Percentiles rank a stretch among this genome's conserved stretches.
Evolutionary conservation across 495 filamentous ascomycete species (phyloP).

Genomic region (Aspergillus taichungensis): DNA sequence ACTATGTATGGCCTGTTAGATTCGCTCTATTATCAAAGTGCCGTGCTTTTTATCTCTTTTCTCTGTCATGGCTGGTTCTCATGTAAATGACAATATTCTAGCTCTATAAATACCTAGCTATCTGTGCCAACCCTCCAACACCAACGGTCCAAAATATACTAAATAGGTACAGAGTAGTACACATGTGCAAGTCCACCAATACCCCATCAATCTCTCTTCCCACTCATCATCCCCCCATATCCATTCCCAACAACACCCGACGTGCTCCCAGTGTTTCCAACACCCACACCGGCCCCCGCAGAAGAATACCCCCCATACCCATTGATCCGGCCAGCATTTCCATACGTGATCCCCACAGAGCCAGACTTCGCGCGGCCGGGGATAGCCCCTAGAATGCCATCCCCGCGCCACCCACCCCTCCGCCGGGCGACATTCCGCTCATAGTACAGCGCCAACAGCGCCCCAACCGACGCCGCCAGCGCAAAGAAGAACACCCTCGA

Average conservation of each 20-base stretch:
- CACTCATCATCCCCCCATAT: conserved; percentile 38
- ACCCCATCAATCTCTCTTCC: conserved; percentile 44
- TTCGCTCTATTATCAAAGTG: too few relatives aligned
- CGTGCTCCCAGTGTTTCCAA: conserved; percentile 17
- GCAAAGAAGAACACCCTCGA: conserved; percentile 33
- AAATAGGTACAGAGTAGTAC: neutral
- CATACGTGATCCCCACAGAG: conserved; percentile 30
- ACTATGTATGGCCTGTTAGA: neutral
- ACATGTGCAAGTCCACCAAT: neutral
- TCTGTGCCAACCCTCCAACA: too few relatives aligned
- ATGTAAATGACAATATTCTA: too few relatives aligned
- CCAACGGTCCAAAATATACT: too few relatives aligned
- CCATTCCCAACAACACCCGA: conserved; percentile 21
- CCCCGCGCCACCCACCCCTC: conserved; percentile 27
- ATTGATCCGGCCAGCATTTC: conserved; percentile 36
- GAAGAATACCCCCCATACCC: conserved; percentile 45
- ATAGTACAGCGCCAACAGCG: conserved; percentile 37
- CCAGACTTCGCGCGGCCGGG: conserved; percentile 20
- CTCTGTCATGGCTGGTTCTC: too few relatives aligned
- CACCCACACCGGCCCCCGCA: conserved; percentile 14
- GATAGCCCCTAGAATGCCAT: conserved; percentile 35
- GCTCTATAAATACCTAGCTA: too few relatives aligned
- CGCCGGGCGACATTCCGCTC: conserved; percentile 32
- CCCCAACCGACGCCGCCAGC: conserved; percentile 38
- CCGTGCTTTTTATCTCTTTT: too few relatives aligned